Evolutionary conservation across 352 stramenopile species (phyloP).

Genomic region (Pythium insidiosum): DNA sequence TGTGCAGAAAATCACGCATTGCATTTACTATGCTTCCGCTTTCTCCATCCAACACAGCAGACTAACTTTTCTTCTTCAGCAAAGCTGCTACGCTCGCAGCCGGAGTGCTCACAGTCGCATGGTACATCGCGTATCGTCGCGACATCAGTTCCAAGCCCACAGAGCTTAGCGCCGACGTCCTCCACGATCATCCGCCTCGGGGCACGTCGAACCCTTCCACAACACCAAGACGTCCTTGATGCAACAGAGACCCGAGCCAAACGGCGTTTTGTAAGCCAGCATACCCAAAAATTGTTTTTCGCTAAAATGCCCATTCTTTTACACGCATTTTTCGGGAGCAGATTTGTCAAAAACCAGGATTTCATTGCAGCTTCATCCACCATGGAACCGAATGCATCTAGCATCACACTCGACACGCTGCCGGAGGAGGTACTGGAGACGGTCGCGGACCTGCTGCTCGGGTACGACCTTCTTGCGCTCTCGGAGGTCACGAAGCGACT

Average conservation of each 20-base stretch:
- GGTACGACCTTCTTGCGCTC: slow-evolving; percentile 21
- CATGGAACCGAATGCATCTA: no score
- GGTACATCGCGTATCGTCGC: slow-evolving; percentile 10
- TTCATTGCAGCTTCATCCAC: no score
- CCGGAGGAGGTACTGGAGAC: slow-evolving; percentile 13
- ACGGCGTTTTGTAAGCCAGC: no score
- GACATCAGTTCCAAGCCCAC: slow-evolving; percentile 7
- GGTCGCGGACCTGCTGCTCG: slow-evolving; percentile 15
- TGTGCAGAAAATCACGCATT: not conserved
- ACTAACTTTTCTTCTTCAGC: slow-evolving; percentile 1
- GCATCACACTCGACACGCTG: slow-evolving; percentile 4
- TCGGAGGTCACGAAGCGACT: slow-evolving; percentile 4
- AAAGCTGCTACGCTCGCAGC: slow-evolving; percentile 13
- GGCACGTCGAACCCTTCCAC: no score
- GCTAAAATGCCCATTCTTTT: no score
- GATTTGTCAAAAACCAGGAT: no score
- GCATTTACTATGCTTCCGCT: no score
- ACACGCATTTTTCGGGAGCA: no score
- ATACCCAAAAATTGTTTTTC: no score
- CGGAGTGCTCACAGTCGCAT: slow-evolving; percentile 12
- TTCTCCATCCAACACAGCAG: no score
- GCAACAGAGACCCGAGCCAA: no score
- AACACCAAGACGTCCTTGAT: no score
- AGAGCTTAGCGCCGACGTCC: slow-evolving; percentile 7
- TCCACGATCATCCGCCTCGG: slow-evolving; percentile 10